phyloP scores from a whole-genome alignment of 441 rosid species.

The Populus trichocarpa region DNA sequence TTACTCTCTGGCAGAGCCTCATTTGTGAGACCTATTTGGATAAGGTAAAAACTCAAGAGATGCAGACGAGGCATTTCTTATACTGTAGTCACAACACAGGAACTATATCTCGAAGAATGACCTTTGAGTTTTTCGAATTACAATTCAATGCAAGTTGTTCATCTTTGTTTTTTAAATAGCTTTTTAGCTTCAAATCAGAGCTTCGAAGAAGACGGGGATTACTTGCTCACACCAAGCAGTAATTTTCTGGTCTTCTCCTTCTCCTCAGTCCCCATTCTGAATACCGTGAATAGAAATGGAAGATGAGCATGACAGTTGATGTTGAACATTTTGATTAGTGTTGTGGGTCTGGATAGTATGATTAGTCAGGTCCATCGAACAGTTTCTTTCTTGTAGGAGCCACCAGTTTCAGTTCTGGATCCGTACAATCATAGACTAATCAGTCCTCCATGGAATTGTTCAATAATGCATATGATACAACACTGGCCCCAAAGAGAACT shows the following conservation, averaged over 20 bases:
- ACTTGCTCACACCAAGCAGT: background rate
- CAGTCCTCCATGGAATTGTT: background rate
- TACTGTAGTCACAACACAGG: background rate
- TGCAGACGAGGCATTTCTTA: background rate
- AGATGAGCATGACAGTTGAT: no score
- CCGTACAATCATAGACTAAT: background rate
- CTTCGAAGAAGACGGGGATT: no score
- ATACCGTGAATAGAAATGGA: background rate
- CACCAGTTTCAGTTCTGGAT: no score
- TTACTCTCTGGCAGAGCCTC: background rate
- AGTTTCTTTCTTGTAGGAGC: no score
- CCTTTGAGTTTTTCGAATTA: no score
- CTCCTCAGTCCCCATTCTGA: background rate
- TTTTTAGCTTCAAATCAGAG: background rate
- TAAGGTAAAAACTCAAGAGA: background rate
- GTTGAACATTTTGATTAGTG: no score
- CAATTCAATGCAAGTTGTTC: background rate
- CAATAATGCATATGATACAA: background rate
- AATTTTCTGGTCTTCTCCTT: background rate
- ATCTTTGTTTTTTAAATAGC: background rate
- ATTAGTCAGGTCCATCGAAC: no score
- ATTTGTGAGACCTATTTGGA: background rate
- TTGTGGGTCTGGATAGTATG: no score
- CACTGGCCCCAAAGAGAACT: background rate
- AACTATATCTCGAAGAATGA: no score